These are phyloP conservation scores for Dentiscutata heterogama DNA, from an alignment of 371 early-diverging fungal genomes.

Conservation along the genomic window DNA sequence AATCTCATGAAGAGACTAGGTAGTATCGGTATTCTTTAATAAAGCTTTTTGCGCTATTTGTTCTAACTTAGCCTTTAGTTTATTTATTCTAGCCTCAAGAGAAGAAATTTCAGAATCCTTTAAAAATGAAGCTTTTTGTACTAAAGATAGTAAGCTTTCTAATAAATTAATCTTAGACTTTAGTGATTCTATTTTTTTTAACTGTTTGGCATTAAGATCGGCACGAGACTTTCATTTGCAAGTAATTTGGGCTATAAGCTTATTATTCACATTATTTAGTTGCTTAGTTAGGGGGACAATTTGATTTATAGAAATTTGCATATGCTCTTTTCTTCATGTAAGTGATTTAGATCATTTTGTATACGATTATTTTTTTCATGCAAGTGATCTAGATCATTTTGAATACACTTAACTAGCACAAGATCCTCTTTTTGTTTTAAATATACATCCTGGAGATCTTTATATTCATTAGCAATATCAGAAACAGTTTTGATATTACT, in stretches of 20 bases:
- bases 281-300: background rate
- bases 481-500: too few relatives aligned
- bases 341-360: slow-evolving; percentile 17
- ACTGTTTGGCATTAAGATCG: slow-evolving; percentile 22
- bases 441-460: too few relatives aligned
- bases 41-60: background rate
- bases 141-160: too few relatives aligned
- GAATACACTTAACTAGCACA: slow-evolving; percentile 8
- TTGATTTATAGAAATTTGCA: slow-evolving; percentile 19
- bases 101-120: slow-evolving; percentile 3
- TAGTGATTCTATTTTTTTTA: slow-evolving; percentile 32
- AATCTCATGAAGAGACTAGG: slow-evolving; percentile 2
- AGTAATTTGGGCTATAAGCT: background rate
- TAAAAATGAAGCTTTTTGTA: too few relatives aligned
- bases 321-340: slow-evolving; percentile 23
- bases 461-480: too few relatives aligned
- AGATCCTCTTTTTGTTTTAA: too few relatives aligned
- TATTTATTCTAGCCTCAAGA: slow-evolving; percentile 23
- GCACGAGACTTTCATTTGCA: slow-evolving; percentile 17
- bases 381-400: slow-evolving; percentile 6
- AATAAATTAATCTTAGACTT: slow-evolving; percentile 13
- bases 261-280: background rate
- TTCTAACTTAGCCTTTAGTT: slow-evolving; percentile 9
- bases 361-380: slow-evolving; percentile 24
- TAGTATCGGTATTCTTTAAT: slow-evolving; percentile 2